phyloP scores from a whole-genome alignment of 2,329 filamentous ascomycete genomes.

The Colletotrichum spaethianum region DNA sequence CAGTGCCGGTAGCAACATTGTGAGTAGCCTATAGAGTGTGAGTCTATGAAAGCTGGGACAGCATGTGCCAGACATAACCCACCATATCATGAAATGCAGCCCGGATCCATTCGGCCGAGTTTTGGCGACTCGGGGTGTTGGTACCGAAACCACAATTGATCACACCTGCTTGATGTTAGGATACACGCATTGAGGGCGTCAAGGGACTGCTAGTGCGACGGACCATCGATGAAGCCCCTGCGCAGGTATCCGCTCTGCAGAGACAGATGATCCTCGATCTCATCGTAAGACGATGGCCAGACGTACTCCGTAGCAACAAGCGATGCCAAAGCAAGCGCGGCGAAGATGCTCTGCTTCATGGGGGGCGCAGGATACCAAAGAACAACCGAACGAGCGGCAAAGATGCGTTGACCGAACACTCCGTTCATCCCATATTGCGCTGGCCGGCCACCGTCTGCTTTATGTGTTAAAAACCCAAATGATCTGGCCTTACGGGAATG shows the following conservation, averaged over 20 bases:
- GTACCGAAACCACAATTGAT: constrained; percentile 42
- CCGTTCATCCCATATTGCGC: background rate
- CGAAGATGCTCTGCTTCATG: constrained; percentile 33
- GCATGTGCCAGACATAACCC: no score
- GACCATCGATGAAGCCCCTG: constrained; percentile 38
- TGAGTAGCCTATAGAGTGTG: constrained; percentile 41
- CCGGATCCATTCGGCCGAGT: constrained; percentile 48
- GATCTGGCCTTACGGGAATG: background rate
- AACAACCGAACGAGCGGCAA: background rate
- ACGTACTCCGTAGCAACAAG: constrained; percentile 27
- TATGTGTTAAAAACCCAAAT: background rate
- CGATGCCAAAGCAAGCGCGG: constrained; percentile 24
- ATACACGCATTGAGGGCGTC: no score
- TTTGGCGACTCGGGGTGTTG: constrained; percentile 41
- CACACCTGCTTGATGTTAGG: constrained; percentile 36
- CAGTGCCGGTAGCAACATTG: constrained; percentile 42
- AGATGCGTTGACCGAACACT: constrained; percentile 2
- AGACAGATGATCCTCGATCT: constrained; percentile 40
- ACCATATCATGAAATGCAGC: constrained; percentile 46
- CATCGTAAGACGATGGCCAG: constrained; percentile 40
- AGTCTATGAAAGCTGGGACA: background rate
- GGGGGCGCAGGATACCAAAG: background rate
- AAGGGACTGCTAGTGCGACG: background rate
- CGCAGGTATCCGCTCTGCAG: constrained; percentile 36
- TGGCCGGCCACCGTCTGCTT: background rate